phyloP scores from a whole-genome alignment of 2,329 filamentous ascomycete species.

The Akanthomyces lecanii region DNA sequence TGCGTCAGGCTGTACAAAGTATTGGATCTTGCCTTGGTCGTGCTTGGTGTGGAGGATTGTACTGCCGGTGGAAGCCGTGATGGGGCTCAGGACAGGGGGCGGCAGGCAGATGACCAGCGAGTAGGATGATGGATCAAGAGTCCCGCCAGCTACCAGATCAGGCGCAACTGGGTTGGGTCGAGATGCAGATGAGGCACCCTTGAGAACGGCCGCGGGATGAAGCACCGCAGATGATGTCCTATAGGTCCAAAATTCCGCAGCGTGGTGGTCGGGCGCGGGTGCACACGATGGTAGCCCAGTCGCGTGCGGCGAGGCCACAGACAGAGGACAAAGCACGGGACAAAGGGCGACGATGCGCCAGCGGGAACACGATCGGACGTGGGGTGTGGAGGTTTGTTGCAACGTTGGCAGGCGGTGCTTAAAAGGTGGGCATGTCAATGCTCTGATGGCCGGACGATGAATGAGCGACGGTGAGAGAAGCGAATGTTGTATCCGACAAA shows the following conservation, averaged over 20 bases:
- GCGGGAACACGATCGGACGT: slow-evolving; percentile 10
- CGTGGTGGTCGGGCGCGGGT: neutral
- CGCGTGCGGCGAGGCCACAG: neutral
- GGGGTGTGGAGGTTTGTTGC: slow-evolving; percentile 10
- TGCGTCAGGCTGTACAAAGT: neutral
- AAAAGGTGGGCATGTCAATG: slow-evolving; percentile 57
- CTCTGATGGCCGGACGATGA: neutral
- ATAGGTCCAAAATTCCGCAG: neutral
- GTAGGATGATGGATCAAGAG: neutral
- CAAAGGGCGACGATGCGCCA: neutral
- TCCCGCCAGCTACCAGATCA: neutral
- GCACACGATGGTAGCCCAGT: neutral
- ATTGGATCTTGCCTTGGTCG: neutral
- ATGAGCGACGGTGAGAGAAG: slow-evolving; percentile 4
- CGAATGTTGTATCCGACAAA: slow-evolving; percentile 3
- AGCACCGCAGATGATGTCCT: neutral
- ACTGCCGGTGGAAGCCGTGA: slow-evolving; percentile 4
- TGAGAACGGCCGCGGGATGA: neutral
- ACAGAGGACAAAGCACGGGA: neutral
- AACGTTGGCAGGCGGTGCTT: slow-evolving; percentile 8
- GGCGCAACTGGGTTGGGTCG: slow-evolving; percentile 2
- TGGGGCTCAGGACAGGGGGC: slow-evolving; percentile 4
- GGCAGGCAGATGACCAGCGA: slow-evolving; percentile 12
- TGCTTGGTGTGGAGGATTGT: slow-evolving; percentile 2
- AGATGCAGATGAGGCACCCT: neutral